These are phyloP conservation scores for Halenospora varia DNA, from an alignment of 495 filamentous ascomycete genomes.

Conservation along the genomic window DNA sequence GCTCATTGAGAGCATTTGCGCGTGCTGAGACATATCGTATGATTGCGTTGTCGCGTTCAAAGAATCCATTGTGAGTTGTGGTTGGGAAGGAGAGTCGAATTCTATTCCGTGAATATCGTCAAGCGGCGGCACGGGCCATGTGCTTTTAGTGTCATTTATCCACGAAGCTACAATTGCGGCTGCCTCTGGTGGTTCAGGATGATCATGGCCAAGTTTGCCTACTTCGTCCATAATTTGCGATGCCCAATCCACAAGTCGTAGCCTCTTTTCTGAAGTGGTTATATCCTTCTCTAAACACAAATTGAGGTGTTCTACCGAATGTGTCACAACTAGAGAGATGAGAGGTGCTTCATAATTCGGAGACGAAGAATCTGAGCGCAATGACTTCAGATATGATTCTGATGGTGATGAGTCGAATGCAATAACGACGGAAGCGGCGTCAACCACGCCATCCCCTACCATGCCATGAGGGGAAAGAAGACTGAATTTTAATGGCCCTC, in stretches of 20 bases:
- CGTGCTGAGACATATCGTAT: not conserved
- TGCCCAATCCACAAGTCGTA: constrained; percentile 11
- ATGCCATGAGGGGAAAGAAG: constrained; percentile 14
- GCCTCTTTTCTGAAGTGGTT: constrained; percentile 9
- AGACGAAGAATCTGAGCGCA: constrained; percentile 1
- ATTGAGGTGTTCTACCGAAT: constrained; percentile 25
- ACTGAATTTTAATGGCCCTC: constrained; percentile 14
- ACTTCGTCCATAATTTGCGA: constrained; percentile 7
- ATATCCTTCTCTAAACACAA: constrained; percentile 5
- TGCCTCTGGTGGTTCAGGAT: constrained; percentile 6
- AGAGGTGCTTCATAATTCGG: constrained; percentile 9
- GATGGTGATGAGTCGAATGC: constrained; percentile 18
- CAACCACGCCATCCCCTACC: not conserved
- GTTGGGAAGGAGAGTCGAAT: not conserved
- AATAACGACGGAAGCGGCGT: constrained; percentile 18
- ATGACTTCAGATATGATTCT: constrained; percentile 1
- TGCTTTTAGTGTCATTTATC: constrained; percentile 3
- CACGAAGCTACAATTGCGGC: constrained; percentile 13
- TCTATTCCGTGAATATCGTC: constrained; percentile 17
- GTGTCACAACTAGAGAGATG: constrained; percentile 8
- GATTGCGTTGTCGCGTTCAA: constrained; percentile 5
- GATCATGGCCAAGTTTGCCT: constrained; percentile 8
- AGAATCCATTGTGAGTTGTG: not conserved
- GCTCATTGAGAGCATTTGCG: not conserved
- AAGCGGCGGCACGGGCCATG: constrained; percentile 18